Evolutionary conservation across 768 basidiomycete species (phyloP).

Genomic region (button mushroom (Agaricus bisporus)): DNA sequence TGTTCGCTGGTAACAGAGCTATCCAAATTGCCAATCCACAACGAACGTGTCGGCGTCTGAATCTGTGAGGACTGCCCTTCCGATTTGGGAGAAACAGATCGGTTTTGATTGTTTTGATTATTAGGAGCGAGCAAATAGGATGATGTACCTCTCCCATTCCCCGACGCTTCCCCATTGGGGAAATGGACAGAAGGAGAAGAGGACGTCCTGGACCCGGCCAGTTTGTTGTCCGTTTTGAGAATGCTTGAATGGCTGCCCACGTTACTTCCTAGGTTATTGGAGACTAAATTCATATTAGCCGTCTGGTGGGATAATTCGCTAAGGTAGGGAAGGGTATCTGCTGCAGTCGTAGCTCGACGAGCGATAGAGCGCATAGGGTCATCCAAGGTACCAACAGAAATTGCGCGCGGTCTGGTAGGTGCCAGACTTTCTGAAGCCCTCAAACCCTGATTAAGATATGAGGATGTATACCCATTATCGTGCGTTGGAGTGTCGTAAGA

Average conservation of each 20-base stretch:
- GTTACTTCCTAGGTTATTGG: conserved; percentile 32
- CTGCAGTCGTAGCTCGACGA: conserved; percentile 45
- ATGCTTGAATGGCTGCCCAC: conserved; percentile 42
- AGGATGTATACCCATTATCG: conserved; percentile 46
- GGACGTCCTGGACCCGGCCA: conserved; percentile 35
- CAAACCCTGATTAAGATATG: conserved; percentile 67
- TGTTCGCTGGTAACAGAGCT: conserved; percentile 92
- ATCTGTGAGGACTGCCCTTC: conserved; percentile 67
- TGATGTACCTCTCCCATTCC: conserved; percentile 46
- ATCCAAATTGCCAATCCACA: conserved; percentile 99
- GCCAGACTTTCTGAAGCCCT: conserved; percentile 67
- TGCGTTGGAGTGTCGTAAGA: conserved; percentile 55
- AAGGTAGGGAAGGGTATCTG: conserved; percentile 52
- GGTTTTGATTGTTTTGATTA: conserved; percentile 41
- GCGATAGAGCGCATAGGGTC: conserved; percentile 69
- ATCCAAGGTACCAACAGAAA: conserved; percentile 84
- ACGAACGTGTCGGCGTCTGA: conserved; percentile 90
- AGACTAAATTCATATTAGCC: conserved; percentile 30
- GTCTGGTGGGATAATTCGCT: conserved; percentile 46
- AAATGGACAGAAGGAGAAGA: conserved; percentile 61
- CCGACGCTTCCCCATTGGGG: conserved; percentile 43
- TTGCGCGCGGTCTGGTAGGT: conserved; percentile 66
- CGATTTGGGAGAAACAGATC: conserved; percentile 79
- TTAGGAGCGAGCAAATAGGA: conserved; percentile 68
- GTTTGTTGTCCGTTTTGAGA: conserved; percentile 53